These are phyloP conservation scores for Botrytis galanthina DNA, from an alignment of 2,329 filamentous ascomycete genomes.

Conservation along the genomic window DNA sequence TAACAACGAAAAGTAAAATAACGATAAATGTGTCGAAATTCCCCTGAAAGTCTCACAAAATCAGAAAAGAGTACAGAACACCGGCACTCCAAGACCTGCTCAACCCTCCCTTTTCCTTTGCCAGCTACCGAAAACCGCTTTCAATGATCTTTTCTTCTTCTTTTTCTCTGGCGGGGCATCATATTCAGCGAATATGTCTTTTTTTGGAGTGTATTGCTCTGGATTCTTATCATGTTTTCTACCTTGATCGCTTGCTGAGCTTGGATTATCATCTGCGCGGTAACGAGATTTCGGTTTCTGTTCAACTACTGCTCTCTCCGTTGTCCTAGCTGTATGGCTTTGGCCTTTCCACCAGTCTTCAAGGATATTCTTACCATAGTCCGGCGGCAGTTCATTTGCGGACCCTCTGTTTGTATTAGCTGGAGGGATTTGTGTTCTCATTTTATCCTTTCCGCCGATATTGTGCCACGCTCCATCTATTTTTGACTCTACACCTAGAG, in stretches of 20 bases:
- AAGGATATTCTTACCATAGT: too few relatives aligned
- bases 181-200: accelerated
- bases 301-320: too few relatives aligned
- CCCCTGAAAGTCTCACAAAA: not conserved
- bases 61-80: not conserved
- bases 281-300: too few relatives aligned
- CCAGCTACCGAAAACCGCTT: too few relatives aligned
- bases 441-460: too few relatives aligned
- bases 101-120: not conserved
- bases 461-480: too few relatives aligned
- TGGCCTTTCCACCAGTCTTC: accelerated
- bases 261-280: not conserved
- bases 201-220: accelerated
- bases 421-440: too few relatives aligned
- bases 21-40: not conserved
- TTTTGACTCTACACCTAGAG: too few relatives aligned
- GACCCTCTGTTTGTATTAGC: too few relatives aligned
- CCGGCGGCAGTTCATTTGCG: too few relatives aligned
- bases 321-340: too few relatives aligned
- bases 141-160: not conserved
- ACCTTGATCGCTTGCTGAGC: not conserved
- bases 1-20: not conserved
- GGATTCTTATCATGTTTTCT: not conserved
- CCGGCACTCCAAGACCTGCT: not conserved
- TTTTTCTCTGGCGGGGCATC: not conserved